Percentiles rank a stretch among this genome's conserved stretches.
These are phyloP conservation scores for Pseudogymnoascus sp. DNA, from an alignment of 2,329 filamentous ascomycete genomes.

Conservation along the genomic window DNA sequence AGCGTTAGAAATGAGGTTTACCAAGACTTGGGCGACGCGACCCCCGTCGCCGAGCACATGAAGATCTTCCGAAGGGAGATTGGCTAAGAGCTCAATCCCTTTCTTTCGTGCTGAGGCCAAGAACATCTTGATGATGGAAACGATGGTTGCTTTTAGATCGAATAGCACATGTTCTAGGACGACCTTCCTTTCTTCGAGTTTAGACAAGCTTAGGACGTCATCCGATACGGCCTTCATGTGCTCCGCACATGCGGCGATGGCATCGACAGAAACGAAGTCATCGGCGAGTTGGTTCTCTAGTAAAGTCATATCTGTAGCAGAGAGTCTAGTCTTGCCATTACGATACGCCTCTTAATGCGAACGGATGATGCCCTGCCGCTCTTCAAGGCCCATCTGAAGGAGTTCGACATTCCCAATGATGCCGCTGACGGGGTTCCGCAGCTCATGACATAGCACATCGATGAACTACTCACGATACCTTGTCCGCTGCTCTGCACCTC, in stretches of 20 bases:
- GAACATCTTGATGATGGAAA: slow-evolving; percentile 16
- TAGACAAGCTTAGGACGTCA: slow-evolving; percentile 64
- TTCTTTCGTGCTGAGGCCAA: slow-evolving; percentile 13
- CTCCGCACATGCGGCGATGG: slow-evolving; percentile 67
- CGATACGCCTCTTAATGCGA: too few species aligned
- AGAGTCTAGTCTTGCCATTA: too few species aligned
- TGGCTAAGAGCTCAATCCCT: too few species aligned
- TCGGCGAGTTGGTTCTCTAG: background rate
- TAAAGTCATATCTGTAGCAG: background rate
- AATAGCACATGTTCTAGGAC: slow-evolving; percentile 13
- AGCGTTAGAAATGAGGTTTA: slow-evolving; percentile 72
- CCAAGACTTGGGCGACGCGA: slow-evolving; percentile 67
- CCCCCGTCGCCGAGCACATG: slow-evolving; percentile 55
- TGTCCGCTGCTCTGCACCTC: background rate
- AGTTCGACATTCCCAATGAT: slow-evolving; percentile 46
- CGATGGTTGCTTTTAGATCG: slow-evolving; percentile 15
- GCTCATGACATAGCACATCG: slow-evolving; percentile 44
- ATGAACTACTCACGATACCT: background rate
- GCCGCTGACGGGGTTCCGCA: slow-evolving; percentile 64
- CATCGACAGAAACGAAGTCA: slow-evolving; percentile 38
- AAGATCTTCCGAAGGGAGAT: too few species aligned
- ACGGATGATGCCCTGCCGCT: slow-evolving; percentile 49
- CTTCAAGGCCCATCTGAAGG: slow-evolving; percentile 38
- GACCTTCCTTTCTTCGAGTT: slow-evolving; percentile 47
- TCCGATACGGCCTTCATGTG: slow-evolving; percentile 76